phyloP scores from a whole-genome alignment of 2,329 filamentous ascomycete species.

The Whalleya microplaca region DNA sequence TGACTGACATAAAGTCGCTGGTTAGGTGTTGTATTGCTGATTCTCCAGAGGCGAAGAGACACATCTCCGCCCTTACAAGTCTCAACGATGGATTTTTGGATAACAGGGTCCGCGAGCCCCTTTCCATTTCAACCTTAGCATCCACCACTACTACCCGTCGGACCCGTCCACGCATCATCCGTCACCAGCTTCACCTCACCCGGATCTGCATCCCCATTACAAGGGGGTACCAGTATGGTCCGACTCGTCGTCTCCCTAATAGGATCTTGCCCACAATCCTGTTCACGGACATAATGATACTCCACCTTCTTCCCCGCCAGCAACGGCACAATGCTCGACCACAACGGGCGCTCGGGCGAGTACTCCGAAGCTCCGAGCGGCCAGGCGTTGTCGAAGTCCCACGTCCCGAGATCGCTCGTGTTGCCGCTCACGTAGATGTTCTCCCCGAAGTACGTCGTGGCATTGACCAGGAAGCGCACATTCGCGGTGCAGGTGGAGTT shows the following conservation, averaged over 20 bases:
- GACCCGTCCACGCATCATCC: constrained; percentile 46
- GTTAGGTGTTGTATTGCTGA: too few species aligned
- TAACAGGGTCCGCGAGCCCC: background rate
- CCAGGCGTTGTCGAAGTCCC: constrained; percentile 44
- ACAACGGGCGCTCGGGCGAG: constrained; percentile 47
- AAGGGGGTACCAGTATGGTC: constrained; percentile 44
- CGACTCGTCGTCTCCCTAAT: constrained; percentile 51
- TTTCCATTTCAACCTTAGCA: constrained; percentile 6
- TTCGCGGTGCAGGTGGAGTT: constrained; percentile 38
- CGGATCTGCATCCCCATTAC: constrained; percentile 31
- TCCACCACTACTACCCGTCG: constrained; percentile 33
- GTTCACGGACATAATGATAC: constrained; percentile 50
- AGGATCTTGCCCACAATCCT: constrained; percentile 46
- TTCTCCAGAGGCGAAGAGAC: too few species aligned
- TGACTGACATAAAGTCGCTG: too few species aligned
- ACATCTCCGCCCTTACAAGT: too few species aligned
- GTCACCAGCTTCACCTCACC: constrained; percentile 32
- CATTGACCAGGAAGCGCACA: constrained; percentile 51
- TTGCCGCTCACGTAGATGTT: constrained; percentile 51
- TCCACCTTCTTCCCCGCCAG: constrained; percentile 45
- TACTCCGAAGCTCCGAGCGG: constrained; percentile 47
- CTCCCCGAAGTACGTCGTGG: constrained; percentile 51
- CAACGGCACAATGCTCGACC: constrained; percentile 46
- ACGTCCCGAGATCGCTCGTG: constrained; percentile 46
- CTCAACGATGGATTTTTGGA: background rate